Conservation (phyloP, 208 protist species). For the Trypanosoma theileri region DNA sequence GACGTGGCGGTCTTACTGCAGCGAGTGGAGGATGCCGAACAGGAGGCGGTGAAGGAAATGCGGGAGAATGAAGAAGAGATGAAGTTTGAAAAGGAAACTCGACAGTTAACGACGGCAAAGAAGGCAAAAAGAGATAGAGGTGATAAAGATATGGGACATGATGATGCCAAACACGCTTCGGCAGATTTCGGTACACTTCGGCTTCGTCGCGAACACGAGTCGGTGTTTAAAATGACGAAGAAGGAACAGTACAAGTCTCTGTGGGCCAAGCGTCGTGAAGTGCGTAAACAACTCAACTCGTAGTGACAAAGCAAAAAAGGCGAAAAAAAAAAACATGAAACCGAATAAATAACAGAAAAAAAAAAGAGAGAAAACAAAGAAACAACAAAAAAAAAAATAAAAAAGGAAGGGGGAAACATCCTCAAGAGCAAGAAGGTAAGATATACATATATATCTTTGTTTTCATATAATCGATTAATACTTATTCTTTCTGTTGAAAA, state of each 20-base stretch:
- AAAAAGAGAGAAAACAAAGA: background rate
- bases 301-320: conserved; percentile 11
- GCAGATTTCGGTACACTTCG: conserved; percentile 84
- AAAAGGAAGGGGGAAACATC: background rate
- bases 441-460: too few relatives aligned
- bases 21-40: conserved; percentile 90
- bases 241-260: conserved; percentile 86
- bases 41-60: conserved; percentile 88
- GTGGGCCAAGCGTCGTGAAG: conserved; percentile 82
- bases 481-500: too few relatives aligned
- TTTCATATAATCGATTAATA: too few relatives aligned
- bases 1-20: conserved; percentile 81
- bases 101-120: conserved; percentile 62
- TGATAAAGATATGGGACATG: conserved; percentile 82
- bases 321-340: conserved; percentile 1
- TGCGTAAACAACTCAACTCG: conserved; percentile 33
- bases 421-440: too few relatives aligned
- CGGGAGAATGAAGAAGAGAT: conserved; percentile 84
- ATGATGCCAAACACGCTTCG: conserved; percentile 81
- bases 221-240: conserved; percentile 88
- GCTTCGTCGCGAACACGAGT: conserved; percentile 86
- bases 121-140: conserved; percentile 78
- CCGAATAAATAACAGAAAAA: background rate
- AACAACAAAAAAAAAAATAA: background rate
- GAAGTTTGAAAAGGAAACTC: conserved; percentile 73